phyloP scores from a whole-genome alignment of 2,329 filamentous ascomycete species.

The Drechmeria coniospora region DNA sequence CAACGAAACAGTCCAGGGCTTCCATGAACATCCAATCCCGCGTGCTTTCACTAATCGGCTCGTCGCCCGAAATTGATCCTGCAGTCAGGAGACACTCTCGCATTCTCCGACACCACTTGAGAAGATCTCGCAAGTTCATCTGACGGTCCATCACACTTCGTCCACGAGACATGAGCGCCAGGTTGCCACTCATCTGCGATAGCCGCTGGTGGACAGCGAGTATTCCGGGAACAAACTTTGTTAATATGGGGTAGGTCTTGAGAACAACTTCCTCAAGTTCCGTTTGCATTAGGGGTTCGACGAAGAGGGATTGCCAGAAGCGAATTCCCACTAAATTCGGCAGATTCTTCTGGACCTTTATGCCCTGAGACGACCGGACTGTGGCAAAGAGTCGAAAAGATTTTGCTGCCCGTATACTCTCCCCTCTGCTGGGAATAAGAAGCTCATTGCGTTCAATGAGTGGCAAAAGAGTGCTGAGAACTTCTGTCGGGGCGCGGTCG shows the following conservation, averaged over 20 bases:
- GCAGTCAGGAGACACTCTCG: slow-evolving; percentile 45
- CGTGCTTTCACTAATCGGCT: slow-evolving; percentile 56
- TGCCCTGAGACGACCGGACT: slow-evolving; percentile 59
- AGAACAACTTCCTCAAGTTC: slow-evolving; percentile 66
- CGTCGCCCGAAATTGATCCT: slow-evolving; percentile 49
- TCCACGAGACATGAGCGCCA: slow-evolving; percentile 14
- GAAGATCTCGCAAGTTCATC: slow-evolving; percentile 59
- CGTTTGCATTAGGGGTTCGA: slow-evolving; percentile 46
- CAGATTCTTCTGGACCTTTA: slow-evolving; percentile 49
- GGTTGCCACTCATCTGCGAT: slow-evolving; percentile 33
- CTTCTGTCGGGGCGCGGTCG: slow-evolving; percentile 84
- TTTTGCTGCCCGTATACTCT: slow-evolving; percentile 65
- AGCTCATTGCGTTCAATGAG: slow-evolving; percentile 87
- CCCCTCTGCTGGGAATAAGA: slow-evolving; percentile 74
- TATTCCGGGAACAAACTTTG: slow-evolving; percentile 43
- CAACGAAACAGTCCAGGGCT: slow-evolving; percentile 81
- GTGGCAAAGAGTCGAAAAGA: slow-evolving; percentile 89
- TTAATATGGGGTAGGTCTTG: slow-evolving; percentile 54
- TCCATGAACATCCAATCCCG: slow-evolving; percentile 85
- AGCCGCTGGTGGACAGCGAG: slow-evolving; percentile 43
- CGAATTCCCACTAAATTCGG: slow-evolving; percentile 68
- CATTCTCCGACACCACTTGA: slow-evolving; percentile 82
- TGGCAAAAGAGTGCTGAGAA: slow-evolving; percentile 82
- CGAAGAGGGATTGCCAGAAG: slow-evolving; percentile 68
- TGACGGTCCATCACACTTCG: slow-evolving; percentile 34